These are phyloP conservation scores for Yamadazyma sp. DNA, from an alignment of 805 yeast species.

Conservation along the genomic window DNA sequence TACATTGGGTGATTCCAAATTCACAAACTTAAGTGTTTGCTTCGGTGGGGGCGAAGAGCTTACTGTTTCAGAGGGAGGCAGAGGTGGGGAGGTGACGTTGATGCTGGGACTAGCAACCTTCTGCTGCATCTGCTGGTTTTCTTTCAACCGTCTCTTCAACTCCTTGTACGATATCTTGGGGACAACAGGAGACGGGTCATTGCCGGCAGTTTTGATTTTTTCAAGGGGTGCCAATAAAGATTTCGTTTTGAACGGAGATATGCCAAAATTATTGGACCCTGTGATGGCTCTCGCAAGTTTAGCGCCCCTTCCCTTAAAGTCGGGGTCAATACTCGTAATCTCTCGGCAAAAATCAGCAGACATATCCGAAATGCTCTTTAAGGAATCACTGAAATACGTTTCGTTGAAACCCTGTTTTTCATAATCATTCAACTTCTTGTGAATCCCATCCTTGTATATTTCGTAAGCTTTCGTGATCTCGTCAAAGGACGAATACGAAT, in stretches of 20 bases:
- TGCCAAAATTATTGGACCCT: slow-evolving; percentile 41
- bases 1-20: slow-evolving; percentile 20
- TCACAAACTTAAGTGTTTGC: slow-evolving; percentile 32
- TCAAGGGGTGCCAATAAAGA: slow-evolving; percentile 38
- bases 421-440: slow-evolving; percentile 16
- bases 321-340: slow-evolving; percentile 36
- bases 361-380: slow-evolving; percentile 32
- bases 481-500: slow-evolving; percentile 38
- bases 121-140: slow-evolving; percentile 6
- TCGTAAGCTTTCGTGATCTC: slow-evolving; percentile 37
- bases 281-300: slow-evolving; percentile 42
- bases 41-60: slow-evolving; percentile 23
- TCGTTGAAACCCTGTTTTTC: slow-evolving; percentile 21
- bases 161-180: slow-evolving; percentile 33
- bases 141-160: slow-evolving; percentile 21
- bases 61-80: too few species aligned
- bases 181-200: slow-evolving; percentile 2
- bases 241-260: slow-evolving; percentile 42
- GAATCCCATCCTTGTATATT: slow-evolving; percentile 26
- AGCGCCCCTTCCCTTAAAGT: slow-evolving; percentile 41
- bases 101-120: slow-evolving; percentile 8
- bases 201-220: slow-evolving; percentile 11
- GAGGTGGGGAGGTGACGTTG: slow-evolving; percentile 9
- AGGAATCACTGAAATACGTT: slow-evolving; percentile 28
- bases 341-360: slow-evolving; percentile 37